Evolutionary conservation across 306 rosid species (phyloP), one percentile per base, ranked within the genome.

Genomic region (Heteromeles arbutifolia): DNA sequence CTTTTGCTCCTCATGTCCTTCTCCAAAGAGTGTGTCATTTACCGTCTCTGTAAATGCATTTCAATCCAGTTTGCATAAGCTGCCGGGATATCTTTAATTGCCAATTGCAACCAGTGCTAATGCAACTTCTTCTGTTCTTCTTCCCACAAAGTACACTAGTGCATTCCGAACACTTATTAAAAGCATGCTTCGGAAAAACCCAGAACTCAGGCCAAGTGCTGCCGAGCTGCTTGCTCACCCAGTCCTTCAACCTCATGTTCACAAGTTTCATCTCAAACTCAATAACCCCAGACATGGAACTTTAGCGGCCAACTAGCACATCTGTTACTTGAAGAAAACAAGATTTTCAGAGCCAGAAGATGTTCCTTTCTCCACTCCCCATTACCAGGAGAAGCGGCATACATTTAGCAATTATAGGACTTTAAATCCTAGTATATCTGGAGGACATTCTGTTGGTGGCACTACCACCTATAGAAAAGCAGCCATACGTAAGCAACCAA

Each of bases 131-230:
- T n/a, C n/a, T n/a, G n/a, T n/a, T n/a, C n/a, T n/a, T n/a, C 89
- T 96, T 67, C 98, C 98, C 64, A 89, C 99, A 50, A 96, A 92
- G 78, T 96, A 96, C 86, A 83, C 94, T 53, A 79, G 94, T 86
- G 85, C 93, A 84, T 96, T 96, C 83, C 99, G 98, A 71, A 82
- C 94, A 76, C 98, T 96, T 28, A 89, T 96, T 71, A 96, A 96
- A 82, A 92, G 97, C 85, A 90, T 96, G 99, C 91, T 96, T 87
- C 98, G 99, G 82, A 96, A 89, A 87, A 96, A 92, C 83, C 98
- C 99, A 28, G 98, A 96, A 88, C 90, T 90, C 76, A 90, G 99
- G 74, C 98, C 99, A 67, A 90, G 96, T 82, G 99, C 99, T 62
- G 84, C 97, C 2, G 96, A 90, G 88, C 85, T 96, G 32, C 99